Evolutionary conservation across 352 stramenopile genomes (phyloP).

Genomic region (Globisporangium sylvaticum): DNA sequence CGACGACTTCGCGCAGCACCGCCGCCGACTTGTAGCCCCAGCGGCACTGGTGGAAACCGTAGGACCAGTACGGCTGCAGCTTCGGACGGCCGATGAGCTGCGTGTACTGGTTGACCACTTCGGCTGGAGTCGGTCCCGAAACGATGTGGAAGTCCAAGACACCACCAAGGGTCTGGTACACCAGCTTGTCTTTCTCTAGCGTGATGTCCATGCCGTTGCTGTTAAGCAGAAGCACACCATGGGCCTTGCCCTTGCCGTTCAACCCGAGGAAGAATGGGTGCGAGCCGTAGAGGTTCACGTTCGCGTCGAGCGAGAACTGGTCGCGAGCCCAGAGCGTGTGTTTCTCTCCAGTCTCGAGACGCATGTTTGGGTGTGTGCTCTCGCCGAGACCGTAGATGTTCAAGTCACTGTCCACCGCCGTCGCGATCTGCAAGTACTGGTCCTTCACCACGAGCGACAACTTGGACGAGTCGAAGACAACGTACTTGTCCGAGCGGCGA

Average conservation of each 20-base stretch:
- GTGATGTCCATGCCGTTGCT: constrained; percentile 62
- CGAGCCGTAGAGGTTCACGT: constrained; percentile 50
- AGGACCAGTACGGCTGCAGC: constrained; percentile 58
- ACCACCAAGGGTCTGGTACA: constrained; percentile 48
- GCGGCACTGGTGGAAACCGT: constrained; percentile 62
- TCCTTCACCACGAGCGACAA: constrained; percentile 33
- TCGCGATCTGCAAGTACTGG: constrained; percentile 58
- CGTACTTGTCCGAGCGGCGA: constrained; percentile 27
- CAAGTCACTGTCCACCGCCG: constrained; percentile 16
- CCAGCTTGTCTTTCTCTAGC: constrained; percentile 27
- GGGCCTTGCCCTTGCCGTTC: constrained; percentile 28
- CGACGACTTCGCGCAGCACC: constrained; percentile 23
- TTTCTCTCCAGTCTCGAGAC: constrained; percentile 29
- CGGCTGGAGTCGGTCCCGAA: constrained; percentile 30
- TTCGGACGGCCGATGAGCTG: constrained; percentile 42
- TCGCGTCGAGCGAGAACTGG: constrained; percentile 25
- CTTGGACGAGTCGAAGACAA: constrained; percentile 48
- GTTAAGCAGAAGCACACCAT: constrained; percentile 58
- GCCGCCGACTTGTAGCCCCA: constrained; percentile 32
- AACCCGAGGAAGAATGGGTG: constrained; percentile 50
- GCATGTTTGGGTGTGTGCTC: constrained; percentile 32
- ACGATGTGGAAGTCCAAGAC: constrained; percentile 61
- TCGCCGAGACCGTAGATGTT: constrained; percentile 49
- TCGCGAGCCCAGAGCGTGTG: constrained; percentile 46
- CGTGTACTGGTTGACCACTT: constrained; percentile 49